Conservation (phyloP, 164 flowering plant species). For the Aristolochia californica region DNA sequence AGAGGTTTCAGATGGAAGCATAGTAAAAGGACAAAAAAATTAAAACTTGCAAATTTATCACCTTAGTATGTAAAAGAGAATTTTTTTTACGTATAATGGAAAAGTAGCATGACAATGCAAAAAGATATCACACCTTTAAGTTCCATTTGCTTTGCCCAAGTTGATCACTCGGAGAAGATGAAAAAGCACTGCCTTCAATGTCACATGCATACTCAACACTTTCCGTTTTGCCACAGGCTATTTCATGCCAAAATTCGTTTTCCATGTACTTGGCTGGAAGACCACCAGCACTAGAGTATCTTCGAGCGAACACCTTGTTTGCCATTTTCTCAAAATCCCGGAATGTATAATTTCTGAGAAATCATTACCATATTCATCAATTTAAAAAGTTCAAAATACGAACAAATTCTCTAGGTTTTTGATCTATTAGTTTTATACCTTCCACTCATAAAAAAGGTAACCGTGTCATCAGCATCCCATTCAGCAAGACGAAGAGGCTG, state of each 20-base stretch:
- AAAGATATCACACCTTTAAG: conserved; percentile 55
- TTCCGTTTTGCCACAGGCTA: conserved; percentile 82
- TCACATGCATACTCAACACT: conserved; percentile 98
- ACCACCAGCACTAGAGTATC: conserved; percentile 76
- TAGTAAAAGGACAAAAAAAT: no score
- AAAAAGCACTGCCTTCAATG: conserved; percentile 99
- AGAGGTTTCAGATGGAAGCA: no score
- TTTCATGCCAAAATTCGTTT: conserved; percentile 96
- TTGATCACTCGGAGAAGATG: conserved; percentile 67
- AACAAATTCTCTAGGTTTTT: background rate
- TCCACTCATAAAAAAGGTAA: conserved; percentile 95
- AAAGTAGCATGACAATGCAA: background rate
- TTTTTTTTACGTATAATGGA: no score
- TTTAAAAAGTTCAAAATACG: background rate
- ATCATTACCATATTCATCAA: conserved; percentile 9
- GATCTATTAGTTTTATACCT: conserved; percentile 31
- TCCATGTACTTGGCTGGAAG: conserved; percentile 85
- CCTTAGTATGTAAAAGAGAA: no score
- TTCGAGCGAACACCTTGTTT: conserved; percentile 88
- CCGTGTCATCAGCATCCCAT: conserved; percentile 82
- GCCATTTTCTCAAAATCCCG: conserved; percentile 98
- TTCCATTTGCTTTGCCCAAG: conserved; percentile 99
- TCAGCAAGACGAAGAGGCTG: conserved; percentile 95
- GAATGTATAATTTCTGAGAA: conserved; percentile 85
- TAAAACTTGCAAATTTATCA: no score